Base-by-base conservation (phyloP, 2,329 filamentous ascomycete species). In the Penicillium brasilianum region DNA sequence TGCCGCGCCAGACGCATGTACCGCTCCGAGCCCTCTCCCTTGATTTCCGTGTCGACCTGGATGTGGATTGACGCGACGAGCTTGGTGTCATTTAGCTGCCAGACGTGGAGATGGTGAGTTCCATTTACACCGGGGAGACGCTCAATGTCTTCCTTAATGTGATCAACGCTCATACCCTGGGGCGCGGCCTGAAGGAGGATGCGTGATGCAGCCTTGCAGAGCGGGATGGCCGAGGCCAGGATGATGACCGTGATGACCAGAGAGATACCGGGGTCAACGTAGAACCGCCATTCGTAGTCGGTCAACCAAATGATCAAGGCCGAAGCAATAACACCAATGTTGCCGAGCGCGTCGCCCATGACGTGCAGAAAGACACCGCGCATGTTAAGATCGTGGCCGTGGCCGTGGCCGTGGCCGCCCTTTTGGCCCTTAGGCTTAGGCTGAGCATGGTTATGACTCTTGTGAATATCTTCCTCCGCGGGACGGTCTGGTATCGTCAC, bases 81-180 rank as follows among this genome's bases (percentile, higher is more conserved):
- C 81, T 97, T 97, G 55, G 93, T 95, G 74, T 98, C 94, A 16
- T 91, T 96, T 36, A 99, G 85, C 77, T 98, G 94, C 95, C 95
- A 99, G 64, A 99, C 93, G 75, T 99, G 95, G 22, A 99, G 85
- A 76, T 99, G 94, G 78, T 99, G 95, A 73, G 93, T 97, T 74
- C 90, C 92, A 63, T 95, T 83, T 51, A 99, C 90, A 44, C 93
- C 93, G 0, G 90, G 90, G 6, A 99, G 87, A 16, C 86, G 81
- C 73, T 93, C 87, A 57, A 99, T 97, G 74, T 99, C 95, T 67
- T 94, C 89, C 67, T 92, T 91, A 77, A 99, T 94, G 61, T 98
- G 91, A 66, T 93, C 90, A 59, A 97, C 87, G 68, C 89, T 89
- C 70, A 99, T 88, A 57, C 94, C 91, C 61, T 93, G 89, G 0